Evolutionary conservation across 371 early-diverging fungal species (phyloP), one percentile per base, ranked within the genome.

Genomic region (Cokeromyces recurvatus): DNA sequence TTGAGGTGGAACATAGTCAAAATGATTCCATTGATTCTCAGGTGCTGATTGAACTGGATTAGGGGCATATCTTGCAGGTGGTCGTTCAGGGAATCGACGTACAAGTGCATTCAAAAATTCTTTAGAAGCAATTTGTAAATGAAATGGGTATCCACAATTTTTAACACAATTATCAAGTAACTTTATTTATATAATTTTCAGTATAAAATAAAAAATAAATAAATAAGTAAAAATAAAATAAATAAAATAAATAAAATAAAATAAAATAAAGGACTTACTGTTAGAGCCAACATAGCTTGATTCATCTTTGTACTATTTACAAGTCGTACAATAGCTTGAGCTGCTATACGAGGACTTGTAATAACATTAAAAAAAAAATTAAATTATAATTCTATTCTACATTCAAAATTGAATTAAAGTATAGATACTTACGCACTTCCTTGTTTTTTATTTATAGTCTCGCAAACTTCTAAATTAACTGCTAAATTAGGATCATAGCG

Each of bases 61-160:
- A 15, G 61, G 61, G 2, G 56, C 55, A 32, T 59, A 59, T 46
- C 61, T 43, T 55, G 84, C 82, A 20, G 79, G 80, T 3, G 91
- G 90, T 11, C 78, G 69, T 44, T 91, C 92, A 4, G 98, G 97
- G 53, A 97, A 96, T 50, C 85, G 77, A 29, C 86, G 75, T 19
- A 95, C 92, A 25, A 97, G 81, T 44, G 90, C 91, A 65, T 94
- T 95, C 44, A 97, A 68, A 59, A 97, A 97, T 50, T 96, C 98
- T 56, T 94, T 93, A 24, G 89, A 84, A 16, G 87, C 86, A 35
- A 97, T 82, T 56, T 95, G 93, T 50, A 92, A 74, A 53, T 97
- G 97, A 55, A 97, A 94, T 0, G 98, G 84, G 64, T 93, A 91
- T 0, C 96, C 97, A 66, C 97, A 95, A 62, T 97, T 96, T 68